Evolutionary conservation across 495 filamentous ascomycete genomes (phyloP).

Genomic region (Penicillium cataractarum): DNA sequence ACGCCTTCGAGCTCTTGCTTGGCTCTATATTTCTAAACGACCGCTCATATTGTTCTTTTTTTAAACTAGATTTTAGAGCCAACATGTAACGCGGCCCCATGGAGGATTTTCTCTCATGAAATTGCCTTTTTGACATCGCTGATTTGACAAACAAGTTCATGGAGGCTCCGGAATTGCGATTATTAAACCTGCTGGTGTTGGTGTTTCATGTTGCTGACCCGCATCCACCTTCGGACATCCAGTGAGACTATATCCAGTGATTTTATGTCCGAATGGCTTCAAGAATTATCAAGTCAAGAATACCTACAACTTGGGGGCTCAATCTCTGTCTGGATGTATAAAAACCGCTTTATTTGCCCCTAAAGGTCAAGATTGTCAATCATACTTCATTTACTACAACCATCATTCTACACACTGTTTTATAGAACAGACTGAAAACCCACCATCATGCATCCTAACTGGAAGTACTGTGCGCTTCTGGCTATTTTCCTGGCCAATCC

Average conservation of each 20-base stretch:
- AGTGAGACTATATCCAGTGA: not conserved
- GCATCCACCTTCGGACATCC: not conserved
- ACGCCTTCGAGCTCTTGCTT: not conserved
- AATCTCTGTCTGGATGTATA: not conserved
- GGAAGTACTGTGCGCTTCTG: not conserved
- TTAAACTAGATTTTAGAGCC: not conserved
- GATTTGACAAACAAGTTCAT: not conserved
- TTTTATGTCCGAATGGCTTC: not conserved
- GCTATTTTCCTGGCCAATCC: conserved; percentile 1
- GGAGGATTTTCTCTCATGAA: not conserved
- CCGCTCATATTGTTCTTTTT: not conserved
- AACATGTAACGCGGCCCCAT: not conserved
- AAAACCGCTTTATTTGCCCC: not conserved
- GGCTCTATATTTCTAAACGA: not conserved
- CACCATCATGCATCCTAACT: not conserved
- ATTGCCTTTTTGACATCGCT: not conserved
- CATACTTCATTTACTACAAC: not conserved
- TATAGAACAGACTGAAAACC: not conserved
- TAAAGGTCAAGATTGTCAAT: not conserved
- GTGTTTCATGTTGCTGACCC: not conserved
- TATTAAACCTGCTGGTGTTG: not conserved
- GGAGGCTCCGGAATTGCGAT: not conserved
- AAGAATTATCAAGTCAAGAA: too few relatives aligned
- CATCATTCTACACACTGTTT: not conserved
- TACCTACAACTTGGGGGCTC: too few relatives aligned